Base-by-base conservation (phyloP, 2,329 filamentous ascomycete species). In the Metarhizium brunneum region DNA sequence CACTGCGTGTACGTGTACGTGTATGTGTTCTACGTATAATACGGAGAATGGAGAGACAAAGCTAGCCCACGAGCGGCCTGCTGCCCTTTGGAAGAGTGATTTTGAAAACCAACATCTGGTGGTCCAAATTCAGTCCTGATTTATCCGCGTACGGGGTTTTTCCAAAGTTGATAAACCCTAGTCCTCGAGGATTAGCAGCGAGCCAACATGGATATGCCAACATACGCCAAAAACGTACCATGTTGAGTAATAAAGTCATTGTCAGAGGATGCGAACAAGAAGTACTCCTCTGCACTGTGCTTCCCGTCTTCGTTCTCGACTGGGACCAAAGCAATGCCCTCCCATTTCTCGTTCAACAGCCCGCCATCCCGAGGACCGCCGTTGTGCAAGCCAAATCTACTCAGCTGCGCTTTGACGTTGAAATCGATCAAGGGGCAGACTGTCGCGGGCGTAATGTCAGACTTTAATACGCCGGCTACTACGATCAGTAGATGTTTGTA, bases 171-270 rank as follows among this genome's bases (percentile, higher is more conserved):
- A 85, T 78, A 59, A 60, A 63, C 55, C 83, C 81, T 60, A 54
- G 53, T 36, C 10, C 47, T 29, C 10, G 5, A 25, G 8, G 2
- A n/a, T 47, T 25, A 47, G 18, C 6, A 25, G 3, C 14, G 18
- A 47, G 18, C 7, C n/a, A 48, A 6, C 11, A 18, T 4, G 43
- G 18, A 3, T 13, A 6, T 42, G 32, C 8, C 4, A 10, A 14
- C 8, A 42, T 25, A 25, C 25, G 25, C 25, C 25, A 4, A 14
- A 20, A 6, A 47, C 59, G 30, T 64, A 74, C 82, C 84, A 66
- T 89, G 74, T 66, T 89, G 85, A 0, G 86, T 89, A 56, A 90
- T 83, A 62, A 89, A 89, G 66, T 90, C 86, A 64, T 90, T 88
- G 63, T 90, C 87, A 56, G 80, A 86, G 51, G 88, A 69, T 13